A percentile compares a stretch with the other conserved stretches of the same genome.
Conservation (phyloP, 139 green algal genomes). For the Spirogloea muscicola region DNA sequence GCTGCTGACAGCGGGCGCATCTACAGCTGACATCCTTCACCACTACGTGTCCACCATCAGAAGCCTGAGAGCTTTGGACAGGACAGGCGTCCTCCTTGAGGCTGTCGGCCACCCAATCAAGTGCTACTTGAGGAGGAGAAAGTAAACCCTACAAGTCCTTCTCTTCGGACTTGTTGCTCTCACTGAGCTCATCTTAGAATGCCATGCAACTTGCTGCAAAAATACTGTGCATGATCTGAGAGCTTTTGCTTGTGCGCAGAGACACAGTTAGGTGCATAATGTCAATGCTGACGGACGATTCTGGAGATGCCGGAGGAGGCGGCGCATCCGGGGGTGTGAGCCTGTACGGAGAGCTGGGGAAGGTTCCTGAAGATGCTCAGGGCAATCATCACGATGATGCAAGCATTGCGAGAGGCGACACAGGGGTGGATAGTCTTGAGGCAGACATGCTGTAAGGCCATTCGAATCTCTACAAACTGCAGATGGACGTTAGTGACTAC, state of each 20-base stretch:
- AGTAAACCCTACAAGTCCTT: neutral
- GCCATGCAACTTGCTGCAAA: constrained; percentile 1
- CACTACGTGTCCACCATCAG: constrained; percentile 84
- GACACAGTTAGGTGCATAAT: constrained; percentile 88
- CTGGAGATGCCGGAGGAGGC: constrained; percentile 13
- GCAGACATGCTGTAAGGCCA: neutral
- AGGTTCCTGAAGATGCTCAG: neutral
- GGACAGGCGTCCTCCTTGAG: constrained; percentile 69
- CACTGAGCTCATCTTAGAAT: neutral
- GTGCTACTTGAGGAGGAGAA: constrained; percentile 64
- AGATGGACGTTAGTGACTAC: neutral
- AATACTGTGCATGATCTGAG: constrained; percentile 16
- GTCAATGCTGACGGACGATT: constrained; percentile 80
- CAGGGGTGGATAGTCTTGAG: no score
- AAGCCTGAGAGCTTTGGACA: constrained; percentile 30
- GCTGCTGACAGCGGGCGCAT: constrained; percentile 83
- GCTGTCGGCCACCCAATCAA: constrained; percentile 69
- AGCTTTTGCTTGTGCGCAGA: constrained; percentile 23
- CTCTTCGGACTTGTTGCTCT: neutral
- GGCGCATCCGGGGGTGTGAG: constrained; percentile 17
- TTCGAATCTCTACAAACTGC: neutral
- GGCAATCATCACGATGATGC: constrained; percentile 13
- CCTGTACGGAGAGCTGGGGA: constrained; percentile 68
- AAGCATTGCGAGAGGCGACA: neutral
- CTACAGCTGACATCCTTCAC: constrained; percentile 82